Base-by-base conservation (phyloP, 106 monocot species). In the Acorus calamus region DNA sequence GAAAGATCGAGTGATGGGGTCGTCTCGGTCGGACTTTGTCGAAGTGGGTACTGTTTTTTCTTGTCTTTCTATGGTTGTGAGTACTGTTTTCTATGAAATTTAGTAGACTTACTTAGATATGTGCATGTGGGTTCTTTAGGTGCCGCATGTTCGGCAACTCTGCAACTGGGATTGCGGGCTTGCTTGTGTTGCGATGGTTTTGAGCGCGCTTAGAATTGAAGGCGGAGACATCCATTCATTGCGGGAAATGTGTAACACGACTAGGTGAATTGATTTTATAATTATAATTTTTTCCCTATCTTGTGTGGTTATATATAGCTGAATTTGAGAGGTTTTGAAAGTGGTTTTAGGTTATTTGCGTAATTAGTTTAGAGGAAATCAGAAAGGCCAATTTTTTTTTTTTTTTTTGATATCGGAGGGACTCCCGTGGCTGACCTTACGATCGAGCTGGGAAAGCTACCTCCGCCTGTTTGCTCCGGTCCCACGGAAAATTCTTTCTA, bases 121-220 rank as follows among this genome's bases (percentile, higher is more conserved):
- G 60, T 14, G 2, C 56, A 43, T 60, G 50, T 49, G 50, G 14
- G n/a, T 54, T 53, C 14, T 44, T 49, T 53, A 90, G 94, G 90
- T 96, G 43, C 94, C 94, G 2, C 94, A 96, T 68, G 77, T 90
- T 44, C 74, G 76, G 61, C 89, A 94, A 73, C 69, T 77, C 54
- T 86, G 71, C 56, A 79, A 73, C 59, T 89, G 89, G 89, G 89
- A 94, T 66, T 86, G 86, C 60, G 89, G 89, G 4, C 75, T 94
- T 46, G 89, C 94, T 53, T 94, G 89, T 64, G 84, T 94, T n/a
- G 50, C 78, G 70, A 94, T 94, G 94, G 86, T 89, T 55, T 51
- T 94, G 42, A 78, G 66, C 66, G 82, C 86, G 3, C 47, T 94
- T 4, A 84, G 94, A 44, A 69, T 82, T 52, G 55, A 70, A 3